These are phyloP conservation scores for Schizonepeta tenuifolia DNA, from an alignment of 257 asterid species.

Conservation along the genomic window DNA sequence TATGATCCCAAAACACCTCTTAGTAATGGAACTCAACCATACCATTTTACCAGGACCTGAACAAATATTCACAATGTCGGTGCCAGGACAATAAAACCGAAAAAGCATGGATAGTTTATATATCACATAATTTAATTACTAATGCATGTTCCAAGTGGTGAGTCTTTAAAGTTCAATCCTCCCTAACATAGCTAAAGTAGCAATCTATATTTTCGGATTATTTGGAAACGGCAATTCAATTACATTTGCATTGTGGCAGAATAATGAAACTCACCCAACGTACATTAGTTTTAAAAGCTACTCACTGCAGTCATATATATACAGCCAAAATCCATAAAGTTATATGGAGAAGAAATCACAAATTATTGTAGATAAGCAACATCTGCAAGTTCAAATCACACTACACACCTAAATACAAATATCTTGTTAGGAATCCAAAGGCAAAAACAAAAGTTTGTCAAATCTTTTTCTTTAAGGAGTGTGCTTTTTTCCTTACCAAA, in stretches of 20 bases:
- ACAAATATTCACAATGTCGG: not conserved
- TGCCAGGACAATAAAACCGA: not conserved
- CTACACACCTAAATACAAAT: not conserved
- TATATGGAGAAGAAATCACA: not conserved
- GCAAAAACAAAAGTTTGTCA: not conserved
- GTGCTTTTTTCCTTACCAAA: not conserved
- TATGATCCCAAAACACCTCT: not conserved
- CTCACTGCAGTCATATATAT: not conserved
- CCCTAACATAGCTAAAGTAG: not conserved
- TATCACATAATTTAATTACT: not conserved
- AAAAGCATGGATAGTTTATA: not conserved
- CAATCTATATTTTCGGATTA: not conserved
- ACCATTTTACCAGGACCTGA: not conserved
- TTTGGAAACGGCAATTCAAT: not conserved
- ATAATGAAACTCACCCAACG: not conserved
- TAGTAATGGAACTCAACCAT: slow-evolving; percentile 2
- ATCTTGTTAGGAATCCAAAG: not conserved
- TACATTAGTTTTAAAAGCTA: not conserved
- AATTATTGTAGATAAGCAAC: not conserved
- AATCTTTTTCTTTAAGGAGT: not conserved
- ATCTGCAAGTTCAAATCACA: not conserved
- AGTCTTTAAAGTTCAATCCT: not conserved
- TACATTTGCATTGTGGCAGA: not conserved
- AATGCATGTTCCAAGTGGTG: slow-evolving; percentile 1
- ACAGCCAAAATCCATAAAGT: not conserved